Conservation (phyloP, 306 rosid genomes). For the Dalbergia cultrata region DNA sequence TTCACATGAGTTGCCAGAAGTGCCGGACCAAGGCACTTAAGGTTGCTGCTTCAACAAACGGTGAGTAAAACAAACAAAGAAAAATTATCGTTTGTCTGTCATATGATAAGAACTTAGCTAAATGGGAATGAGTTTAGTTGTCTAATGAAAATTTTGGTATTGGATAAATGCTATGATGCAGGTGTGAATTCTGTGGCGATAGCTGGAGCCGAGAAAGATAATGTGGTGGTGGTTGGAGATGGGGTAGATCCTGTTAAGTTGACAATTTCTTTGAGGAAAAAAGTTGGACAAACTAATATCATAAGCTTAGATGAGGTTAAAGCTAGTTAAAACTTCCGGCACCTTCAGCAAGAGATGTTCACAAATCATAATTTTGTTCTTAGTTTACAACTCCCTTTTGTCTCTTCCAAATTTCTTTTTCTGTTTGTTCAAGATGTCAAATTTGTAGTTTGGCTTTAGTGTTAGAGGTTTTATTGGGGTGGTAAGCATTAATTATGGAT, state of each 20-base stretch:
- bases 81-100: neutral
- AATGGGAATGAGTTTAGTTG: neutral
- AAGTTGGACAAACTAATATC: conserved; percentile 52
- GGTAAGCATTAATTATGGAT: neutral
- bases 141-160: neutral
- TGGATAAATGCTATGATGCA: conserved; percentile 37
- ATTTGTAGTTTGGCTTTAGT: neutral
- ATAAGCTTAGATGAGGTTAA: conserved; percentile 27
- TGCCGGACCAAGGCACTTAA: conserved; percentile 52
- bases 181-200: conserved; percentile 60
- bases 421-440: neutral
- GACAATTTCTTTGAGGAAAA: conserved; percentile 55
- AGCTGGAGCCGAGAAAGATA: conserved; percentile 53
- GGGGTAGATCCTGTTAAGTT: conserved; percentile 50
- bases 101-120: neutral
- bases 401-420: neutral
- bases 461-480: neutral
- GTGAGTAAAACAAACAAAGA: conserved; percentile 5
- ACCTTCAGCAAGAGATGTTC: neutral
- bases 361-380: neutral
- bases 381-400: too few relatives aligned
- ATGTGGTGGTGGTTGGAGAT: conserved; percentile 60
- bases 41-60: conserved; percentile 45
- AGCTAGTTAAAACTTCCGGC: neutral
- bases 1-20: conserved; percentile 57